Base-by-base conservation (phyloP, 2,329 filamentous ascomycete species). In the Curvularia sp. region DNA sequence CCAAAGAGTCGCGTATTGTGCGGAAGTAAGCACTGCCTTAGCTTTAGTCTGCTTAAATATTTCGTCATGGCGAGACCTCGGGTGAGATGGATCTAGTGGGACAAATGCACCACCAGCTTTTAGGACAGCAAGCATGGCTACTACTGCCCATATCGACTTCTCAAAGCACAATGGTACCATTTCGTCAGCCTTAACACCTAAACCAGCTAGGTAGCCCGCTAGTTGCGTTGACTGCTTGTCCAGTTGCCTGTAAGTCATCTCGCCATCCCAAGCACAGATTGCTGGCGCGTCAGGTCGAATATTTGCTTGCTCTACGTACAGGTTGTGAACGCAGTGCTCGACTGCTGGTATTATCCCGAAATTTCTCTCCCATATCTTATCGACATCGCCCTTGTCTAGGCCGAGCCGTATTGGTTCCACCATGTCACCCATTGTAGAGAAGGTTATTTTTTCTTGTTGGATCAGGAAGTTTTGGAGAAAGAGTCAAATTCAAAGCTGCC, bases 21-120 rank as follows among this genome's bases (percentile, higher is more conserved):
- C 45, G 1, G 46, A 39, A 1, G 32, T 25, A 21, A 53, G 28
- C 2, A 46, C 13, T 7, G 55, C 21, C 27, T 34, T 47, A 5
- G 58, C 47, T 5, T 41, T 9, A 10, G 46, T 56, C 32, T 75
- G 62, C n/a, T 60, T 48, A n/a, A 68, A 55, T 46, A 77, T 75
- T 15, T 59, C 57, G n/a, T 68, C 59, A n/a, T 75, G 62, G 9
- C 78, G 72, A 25, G 59, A 66, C 0, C 55, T 55, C 1, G 70
- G 71, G 2, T 77, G 61, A 0, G 55, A 53, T 1, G 75, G 66
- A 5, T 78, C 74, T 0, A 79, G 30, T 0, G 70, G 66, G 56
- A 74, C 79, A 72, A 76, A 80, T 1, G 77, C 79, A 19, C 67
- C 75, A 1, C 80, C 80, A 27, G 78, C 74, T 57, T 81, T 81